Conservation (phyloP, 768 basidiomycete genomes). For the Calocera viscosa region DNA sequence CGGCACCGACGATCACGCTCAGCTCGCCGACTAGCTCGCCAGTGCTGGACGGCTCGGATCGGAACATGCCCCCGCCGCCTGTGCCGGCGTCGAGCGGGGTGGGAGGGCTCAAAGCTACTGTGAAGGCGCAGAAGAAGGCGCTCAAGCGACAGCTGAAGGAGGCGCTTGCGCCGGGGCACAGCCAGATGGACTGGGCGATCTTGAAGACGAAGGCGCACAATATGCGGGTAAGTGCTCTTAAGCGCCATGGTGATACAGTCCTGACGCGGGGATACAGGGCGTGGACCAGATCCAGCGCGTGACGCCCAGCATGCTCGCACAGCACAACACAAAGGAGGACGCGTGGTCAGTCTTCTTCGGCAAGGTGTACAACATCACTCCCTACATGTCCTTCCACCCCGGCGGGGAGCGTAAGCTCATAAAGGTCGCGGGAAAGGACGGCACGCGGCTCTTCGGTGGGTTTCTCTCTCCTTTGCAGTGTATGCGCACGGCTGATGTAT, state of each 20-base stretch:
- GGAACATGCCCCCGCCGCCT: not conserved
- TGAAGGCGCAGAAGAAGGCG: conserved; percentile 36
- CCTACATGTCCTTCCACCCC: conserved; percentile 83
- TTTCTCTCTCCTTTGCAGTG: conserved; percentile 11
- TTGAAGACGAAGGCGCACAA: conserved; percentile 71
- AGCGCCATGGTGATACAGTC: conserved; percentile 10
- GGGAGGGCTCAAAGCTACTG: not conserved
- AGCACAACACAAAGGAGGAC: conserved; percentile 72
- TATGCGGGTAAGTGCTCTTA: conserved; percentile 58
- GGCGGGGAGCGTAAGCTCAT: conserved; percentile 90
- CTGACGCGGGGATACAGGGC: conserved; percentile 21
- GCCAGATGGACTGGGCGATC: conserved; percentile 86
- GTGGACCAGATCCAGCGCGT: conserved; percentile 56
- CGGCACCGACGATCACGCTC: not conserved
- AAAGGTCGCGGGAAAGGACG: conserved; percentile 90
- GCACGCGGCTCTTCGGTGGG: conserved; percentile 87
- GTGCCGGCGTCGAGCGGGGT: not conserved
- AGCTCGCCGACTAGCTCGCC: not conserved
- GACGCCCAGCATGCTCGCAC: conserved; percentile 61
- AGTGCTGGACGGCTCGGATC: not conserved
- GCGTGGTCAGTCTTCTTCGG: conserved; percentile 89
- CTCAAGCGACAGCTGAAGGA: conserved; percentile 51
- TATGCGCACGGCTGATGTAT: not conserved
- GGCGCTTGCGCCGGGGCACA: conserved; percentile 78
- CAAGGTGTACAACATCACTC: conserved; percentile 92